Conservation (phyloP, 805 yeast genomes). For the Ogataea pignaliae region DNA sequence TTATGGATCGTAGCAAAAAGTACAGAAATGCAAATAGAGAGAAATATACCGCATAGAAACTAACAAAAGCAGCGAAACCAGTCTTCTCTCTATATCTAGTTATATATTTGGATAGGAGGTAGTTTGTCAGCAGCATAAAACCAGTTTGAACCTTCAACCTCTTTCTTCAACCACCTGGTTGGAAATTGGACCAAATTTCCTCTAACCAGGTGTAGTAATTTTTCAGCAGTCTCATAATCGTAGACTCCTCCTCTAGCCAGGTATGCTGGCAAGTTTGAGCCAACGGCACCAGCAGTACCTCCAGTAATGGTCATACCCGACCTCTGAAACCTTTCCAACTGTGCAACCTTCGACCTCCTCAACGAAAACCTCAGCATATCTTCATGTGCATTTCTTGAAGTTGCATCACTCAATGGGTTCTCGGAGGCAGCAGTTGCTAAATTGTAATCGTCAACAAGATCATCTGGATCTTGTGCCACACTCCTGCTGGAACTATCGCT, state of each 20-base stretch:
- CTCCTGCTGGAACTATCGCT: background rate
- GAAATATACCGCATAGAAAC: background rate
- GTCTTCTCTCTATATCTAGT: constrained; percentile 21
- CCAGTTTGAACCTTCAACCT: constrained; percentile 91
- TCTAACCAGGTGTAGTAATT: constrained; percentile 62
- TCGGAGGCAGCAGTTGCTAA: background rate
- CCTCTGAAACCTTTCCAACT: constrained; percentile 25
- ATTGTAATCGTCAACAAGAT: constrained; percentile 1
- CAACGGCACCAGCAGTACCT: constrained; percentile 3
- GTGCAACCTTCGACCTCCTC: constrained; percentile 25
- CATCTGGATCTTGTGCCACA: background rate
- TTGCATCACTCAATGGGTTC: background rate
- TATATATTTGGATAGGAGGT: constrained; percentile 93
- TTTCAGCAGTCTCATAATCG: constrained; percentile 74
- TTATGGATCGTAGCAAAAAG: background rate
- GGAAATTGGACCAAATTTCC: constrained; percentile 94
- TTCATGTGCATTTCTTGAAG: constrained; percentile 1
- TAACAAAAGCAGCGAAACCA: background rate
- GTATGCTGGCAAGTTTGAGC: constrained; percentile 6
- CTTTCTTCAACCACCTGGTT: constrained; percentile 81
- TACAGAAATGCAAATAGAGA: background rate
- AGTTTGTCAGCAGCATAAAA: constrained; percentile 88
- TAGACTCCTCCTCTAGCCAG: constrained; percentile 23
- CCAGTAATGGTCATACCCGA: constrained; percentile 9
- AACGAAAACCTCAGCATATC: constrained; percentile 15